Evolutionary conservation across 192 early-diverging fungal genomes (phyloP).

Genomic region (Gigaspora rosea): DNA sequence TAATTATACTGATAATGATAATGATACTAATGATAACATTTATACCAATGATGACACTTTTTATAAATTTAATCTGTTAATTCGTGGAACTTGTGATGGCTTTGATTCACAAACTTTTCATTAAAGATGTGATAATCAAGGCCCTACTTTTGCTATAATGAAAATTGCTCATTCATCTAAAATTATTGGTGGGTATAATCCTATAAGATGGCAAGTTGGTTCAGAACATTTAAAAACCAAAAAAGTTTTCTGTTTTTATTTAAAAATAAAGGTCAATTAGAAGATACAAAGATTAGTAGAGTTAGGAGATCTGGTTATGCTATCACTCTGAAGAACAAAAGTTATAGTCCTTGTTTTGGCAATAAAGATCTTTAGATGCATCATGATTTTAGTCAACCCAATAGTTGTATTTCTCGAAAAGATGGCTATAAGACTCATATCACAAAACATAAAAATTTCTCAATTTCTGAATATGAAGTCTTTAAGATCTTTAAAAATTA

Average conservation of each 20-base stretch:
- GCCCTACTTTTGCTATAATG: constrained; percentile 17
- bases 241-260: no score
- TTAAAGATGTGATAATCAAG: constrained; percentile 21
- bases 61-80: constrained; percentile 27
- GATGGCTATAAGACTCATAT: constrained; percentile 2
- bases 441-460: constrained; percentile 4
- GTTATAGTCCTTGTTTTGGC: no score
- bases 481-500: constrained; percentile 2
- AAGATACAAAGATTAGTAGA: no score
- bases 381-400: background rate
- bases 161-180: background rate
- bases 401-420: constrained; percentile 13
- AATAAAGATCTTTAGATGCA: constrained; percentile 13
- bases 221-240: background rate
- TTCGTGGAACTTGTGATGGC: background rate
- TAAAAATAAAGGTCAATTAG: no score
- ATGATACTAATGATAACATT: background rate
- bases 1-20: no score
- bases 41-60: background rate
- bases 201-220: constrained; percentile 13
- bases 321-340: no score
- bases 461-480: constrained; percentile 1
- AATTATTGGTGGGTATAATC: constrained; percentile 31
- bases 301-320: no score
- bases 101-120: constrained; percentile 13